Evolutionary conservation across 1,284 basidiomycete genomes (phyloP), one percentile per base, ranked within the genome.

Genomic region (Vanrija humicola): DNA sequence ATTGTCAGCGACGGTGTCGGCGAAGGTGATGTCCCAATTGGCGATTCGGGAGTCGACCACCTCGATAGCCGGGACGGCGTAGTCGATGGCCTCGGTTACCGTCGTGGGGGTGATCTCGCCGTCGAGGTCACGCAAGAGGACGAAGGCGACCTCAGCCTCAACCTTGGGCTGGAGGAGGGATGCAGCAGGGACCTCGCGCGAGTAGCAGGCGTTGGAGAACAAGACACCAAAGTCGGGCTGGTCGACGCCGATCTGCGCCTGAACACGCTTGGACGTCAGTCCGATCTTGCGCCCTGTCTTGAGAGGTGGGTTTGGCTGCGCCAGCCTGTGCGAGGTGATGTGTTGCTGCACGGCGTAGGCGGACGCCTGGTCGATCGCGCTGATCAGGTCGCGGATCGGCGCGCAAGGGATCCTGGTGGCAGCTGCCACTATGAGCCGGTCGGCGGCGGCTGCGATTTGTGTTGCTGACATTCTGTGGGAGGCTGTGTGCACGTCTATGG

Each of bases 1-100:
- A 8, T 48, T 48, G 46, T 48, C 46, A 10, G 46, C 46, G 12
- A 48, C 46, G 1, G 46, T 48, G 38, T 48, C 46, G 14, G 46
- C 46, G 34, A 48, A 16, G 8, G 38, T 18, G 21, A 48, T 48
- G 38, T 48, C 46, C 46, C 46, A 48, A 14, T 38, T 38, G 8
- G 46, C 34, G 46, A 48, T 25, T 14, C 46, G 38, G 19, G 46
- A 38, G 21, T 48, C 46, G 38, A 48, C 38, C 6, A 48, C 21
- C 21, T 48, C 46, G 34, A 48, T 38, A 14, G 46, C 34, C 12
- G 46, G 3, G 14, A 48, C 46, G 38, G 34, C 34, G 38, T 48
- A 39, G 18, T 9, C 38, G 19, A 48, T 40, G 6, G 46, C 34
- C 18, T 21, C 46, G 46, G 21, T 19, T 4, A 48, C 46, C 21